These are phyloP conservation scores for Daldinia vernicosa DNA, from an alignment of 495 filamentous ascomycete species.

Conservation along the genomic window DNA sequence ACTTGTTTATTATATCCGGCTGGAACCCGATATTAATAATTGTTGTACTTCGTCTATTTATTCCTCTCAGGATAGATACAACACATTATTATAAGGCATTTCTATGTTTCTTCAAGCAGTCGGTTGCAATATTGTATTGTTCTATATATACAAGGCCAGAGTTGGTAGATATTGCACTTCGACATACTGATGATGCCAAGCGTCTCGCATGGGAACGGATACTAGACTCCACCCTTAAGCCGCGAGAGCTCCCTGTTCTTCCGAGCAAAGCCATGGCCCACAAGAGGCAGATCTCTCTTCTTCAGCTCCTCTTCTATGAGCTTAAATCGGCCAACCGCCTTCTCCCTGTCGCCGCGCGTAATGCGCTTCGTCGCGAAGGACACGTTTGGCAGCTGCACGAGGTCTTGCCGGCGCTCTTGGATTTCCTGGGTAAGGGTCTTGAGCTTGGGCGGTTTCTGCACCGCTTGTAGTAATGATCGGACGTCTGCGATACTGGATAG, in stretches of 20 bases:
- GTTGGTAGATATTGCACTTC: background rate
- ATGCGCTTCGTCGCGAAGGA: conserved; percentile 66
- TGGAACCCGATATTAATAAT: too few species aligned
- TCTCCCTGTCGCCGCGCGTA: conserved; percentile 75
- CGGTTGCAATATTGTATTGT: background rate
- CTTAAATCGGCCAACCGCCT: conserved; percentile 83
- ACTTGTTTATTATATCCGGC: too few species aligned
- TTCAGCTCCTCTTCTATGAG: conserved; percentile 77
- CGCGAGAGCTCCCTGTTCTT: conserved; percentile 36
- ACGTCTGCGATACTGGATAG: conserved; percentile 64
- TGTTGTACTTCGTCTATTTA: background rate
- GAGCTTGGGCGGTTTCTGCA: conserved; percentile 67
- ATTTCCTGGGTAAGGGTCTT: conserved; percentile 60
- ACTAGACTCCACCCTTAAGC: conserved; percentile 28
- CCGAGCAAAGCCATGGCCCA: conserved; percentile 44
- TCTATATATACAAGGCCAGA: conserved; percentile 19
- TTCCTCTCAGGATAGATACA: too few species aligned
- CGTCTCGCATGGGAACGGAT: background rate
- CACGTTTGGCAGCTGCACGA: conserved; percentile 73
- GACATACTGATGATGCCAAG: conserved; percentile 18
- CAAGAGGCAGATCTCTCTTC: conserved; percentile 64
- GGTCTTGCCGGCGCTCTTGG: conserved; percentile 47
- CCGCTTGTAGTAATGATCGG: conserved; percentile 60
- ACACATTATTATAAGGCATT: background rate
- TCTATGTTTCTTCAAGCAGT: background rate